Evolutionary conservation across 1,284 basidiomycete genomes (phyloP), one percentile per base, ranked within the genome.

Genomic region (Cryptococcus wingfieldii): DNA sequence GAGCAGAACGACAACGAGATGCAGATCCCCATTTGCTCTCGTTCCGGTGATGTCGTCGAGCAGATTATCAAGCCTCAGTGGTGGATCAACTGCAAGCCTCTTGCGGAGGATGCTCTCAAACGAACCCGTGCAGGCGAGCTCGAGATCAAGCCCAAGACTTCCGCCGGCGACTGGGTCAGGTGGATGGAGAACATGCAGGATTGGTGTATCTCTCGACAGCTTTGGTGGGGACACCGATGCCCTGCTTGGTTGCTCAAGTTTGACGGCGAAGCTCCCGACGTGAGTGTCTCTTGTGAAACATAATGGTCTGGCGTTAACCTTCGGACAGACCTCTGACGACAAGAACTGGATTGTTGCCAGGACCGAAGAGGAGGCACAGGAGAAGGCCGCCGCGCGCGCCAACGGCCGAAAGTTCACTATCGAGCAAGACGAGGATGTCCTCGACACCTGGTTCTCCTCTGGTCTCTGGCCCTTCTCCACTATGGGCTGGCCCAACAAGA

Each of bases 381-480:
- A 83, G 60, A 84, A 90, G 42, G 96, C 91, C 2, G 81, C 83
- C 67, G 80, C 80, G 59, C 74, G 93, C 38, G 94, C 91, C 14
- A 82, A 79, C 23, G 87, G 86, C 37, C 81, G 80, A 41, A 81
- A 80, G 56, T 98, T 89, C 76, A 84, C 82, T 1, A 80, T 99
- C 9, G 85, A 89, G 72, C 96, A 98, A 77, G 96, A 98, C 68
- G 90, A 94, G 59, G 96, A 98, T 70, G 96, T 99, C 1, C 83
- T 98, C 16, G 96, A 99, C 79, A 98, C 95, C 0, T 99, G 96
- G 95, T 99, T 98, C 80, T 97, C 92, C 0, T 97, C 94, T 51
- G 96, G 86, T 56, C 80, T 99, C 9, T 98, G 96, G 96, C 96
- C 96, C 2, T 98, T 92, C 80, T 95, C 93, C 1, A 97, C 92